Evolutionary conservation across 1,284 basidiomycete genomes (phyloP), one percentile per base, ranked within the genome.

Genomic region (Moniliophthora roreri): DNA sequence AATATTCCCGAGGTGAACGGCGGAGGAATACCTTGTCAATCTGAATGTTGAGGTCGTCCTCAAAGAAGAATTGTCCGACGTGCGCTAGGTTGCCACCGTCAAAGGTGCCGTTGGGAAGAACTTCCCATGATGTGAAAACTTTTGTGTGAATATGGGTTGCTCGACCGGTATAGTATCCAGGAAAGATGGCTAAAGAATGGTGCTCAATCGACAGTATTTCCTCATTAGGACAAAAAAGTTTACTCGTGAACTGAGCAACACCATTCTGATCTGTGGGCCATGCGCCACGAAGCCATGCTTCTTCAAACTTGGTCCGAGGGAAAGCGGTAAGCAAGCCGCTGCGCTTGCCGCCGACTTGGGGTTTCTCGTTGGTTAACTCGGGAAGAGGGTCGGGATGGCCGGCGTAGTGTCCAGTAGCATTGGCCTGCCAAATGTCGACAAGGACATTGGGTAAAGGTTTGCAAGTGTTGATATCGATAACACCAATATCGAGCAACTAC

Each of bases 391-490:
- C 55, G 0, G 78, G 77, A 52, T 79, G 78, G 68, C 75, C 77
- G n/a, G 77, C 73, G 57, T 82, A 82, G 51, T 70, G 67, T 1
- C 80, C 78, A 1, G 79, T 82, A 2, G 80, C 76, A 54, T 81
- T 81, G 2, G 78, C 78, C 58, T 76, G 75, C 88, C 88, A 91
- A 39, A 90, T 79, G 61, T 91, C 87, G 20, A 89, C 84, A 24
- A 89, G 75, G 35, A 84, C 82, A 63, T 86, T 80, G 2, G 79
- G 75, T 0, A 88, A 71, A 16, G 87, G 85, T 60, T 82, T 69
- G 70, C 88, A 91, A 1, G 86, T 89, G 59, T 85, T 79, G 7
- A 88, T 80, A 60, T 91, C 87, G 53, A 90, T 85, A 7, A 89
- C 80, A 28, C 85, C 86, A 38, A 89, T 84, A 60, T 89, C 84